Conservation (phyloP, 1,139 yeast genomes). For the Diutina siamensis region DNA sequence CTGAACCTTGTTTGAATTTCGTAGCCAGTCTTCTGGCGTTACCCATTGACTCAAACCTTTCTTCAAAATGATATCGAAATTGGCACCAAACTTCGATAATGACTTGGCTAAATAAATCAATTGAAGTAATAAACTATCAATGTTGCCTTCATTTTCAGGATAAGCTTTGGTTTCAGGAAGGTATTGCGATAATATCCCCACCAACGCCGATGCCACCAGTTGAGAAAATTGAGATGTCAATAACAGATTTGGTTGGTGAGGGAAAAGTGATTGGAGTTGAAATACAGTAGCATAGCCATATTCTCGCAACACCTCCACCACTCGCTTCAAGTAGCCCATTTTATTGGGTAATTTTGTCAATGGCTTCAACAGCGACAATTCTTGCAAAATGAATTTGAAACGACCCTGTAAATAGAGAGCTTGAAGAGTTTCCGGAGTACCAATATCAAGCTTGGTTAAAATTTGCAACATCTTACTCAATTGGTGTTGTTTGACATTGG, state of each 20-base stretch:
- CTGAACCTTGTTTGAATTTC: neutral
- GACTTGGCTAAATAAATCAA: slow-evolving; percentile 69
- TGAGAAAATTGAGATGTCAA: slow-evolving; percentile 15
- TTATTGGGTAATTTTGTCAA: slow-evolving; percentile 33
- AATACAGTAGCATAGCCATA: slow-evolving; percentile 64
- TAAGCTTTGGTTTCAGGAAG: slow-evolving; percentile 14
- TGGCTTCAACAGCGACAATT: slow-evolving; percentile 47
- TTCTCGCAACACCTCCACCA: slow-evolving; percentile 75
- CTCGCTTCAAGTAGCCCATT: slow-evolving; percentile 64
- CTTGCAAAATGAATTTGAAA: slow-evolving; percentile 46
- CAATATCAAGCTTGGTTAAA: slow-evolving; percentile 50
- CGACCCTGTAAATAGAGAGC: slow-evolving; percentile 44
- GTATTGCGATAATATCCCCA: slow-evolving; percentile 18
- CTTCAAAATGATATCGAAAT: slow-evolving; percentile 35
- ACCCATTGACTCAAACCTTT: neutral
- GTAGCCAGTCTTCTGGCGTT: slow-evolving; percentile 1
- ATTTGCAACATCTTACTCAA: slow-evolving; percentile 71
- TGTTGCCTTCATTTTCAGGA: slow-evolving; percentile 4
- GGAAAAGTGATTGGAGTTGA: slow-evolving; percentile 54
- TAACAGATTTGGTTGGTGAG: slow-evolving; percentile 14
- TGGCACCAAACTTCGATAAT: slow-evolving; percentile 56
- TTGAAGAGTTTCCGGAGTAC: slow-evolving; percentile 17
- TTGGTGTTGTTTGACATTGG: slow-evolving; percentile 68
- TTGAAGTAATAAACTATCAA: slow-evolving; percentile 57
- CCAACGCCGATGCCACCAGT: slow-evolving; percentile 19